phyloP scores from a whole-genome alignment of 257 asterid genomes.

The Nicotiana otophora region DNA sequence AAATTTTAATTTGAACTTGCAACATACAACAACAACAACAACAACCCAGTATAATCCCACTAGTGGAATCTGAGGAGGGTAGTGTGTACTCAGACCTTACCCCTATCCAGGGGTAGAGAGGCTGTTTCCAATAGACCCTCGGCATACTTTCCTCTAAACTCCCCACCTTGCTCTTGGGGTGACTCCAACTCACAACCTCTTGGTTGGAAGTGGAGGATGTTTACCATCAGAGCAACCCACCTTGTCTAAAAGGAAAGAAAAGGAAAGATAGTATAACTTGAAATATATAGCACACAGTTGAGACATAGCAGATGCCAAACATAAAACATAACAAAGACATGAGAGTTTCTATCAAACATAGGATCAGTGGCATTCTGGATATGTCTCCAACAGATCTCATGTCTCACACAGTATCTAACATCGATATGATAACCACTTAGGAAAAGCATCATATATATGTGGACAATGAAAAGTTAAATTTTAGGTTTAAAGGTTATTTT shows the following conservation, averaged over 20 bases:
- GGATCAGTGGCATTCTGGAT: too few relatives aligned
- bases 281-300: not conserved
- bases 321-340: not conserved
- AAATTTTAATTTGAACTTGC: not conserved
- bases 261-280: not conserved
- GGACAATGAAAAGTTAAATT: not conserved
- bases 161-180: too few relatives aligned
- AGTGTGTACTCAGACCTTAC: too few relatives aligned
- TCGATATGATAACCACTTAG: not conserved
- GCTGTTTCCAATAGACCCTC: too few relatives aligned
- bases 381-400: not conserved
- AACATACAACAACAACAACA: not conserved
- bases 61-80: too few relatives aligned
- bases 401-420: not conserved
- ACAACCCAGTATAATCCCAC: too few relatives aligned
- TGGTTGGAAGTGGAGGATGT: too few relatives aligned
- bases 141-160: too few relatives aligned
- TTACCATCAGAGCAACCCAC: too few relatives aligned
- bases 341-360: not conserved
- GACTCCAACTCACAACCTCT: too few relatives aligned
- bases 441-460: not conserved
- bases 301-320: not conserved
- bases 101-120: too few relatives aligned
- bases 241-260: too few relatives aligned
- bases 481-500: not conserved